These are phyloP conservation scores for Pulicaria dysenterica DNA, from an alignment of 129 eudicot species.

Conservation along the genomic window DNA sequence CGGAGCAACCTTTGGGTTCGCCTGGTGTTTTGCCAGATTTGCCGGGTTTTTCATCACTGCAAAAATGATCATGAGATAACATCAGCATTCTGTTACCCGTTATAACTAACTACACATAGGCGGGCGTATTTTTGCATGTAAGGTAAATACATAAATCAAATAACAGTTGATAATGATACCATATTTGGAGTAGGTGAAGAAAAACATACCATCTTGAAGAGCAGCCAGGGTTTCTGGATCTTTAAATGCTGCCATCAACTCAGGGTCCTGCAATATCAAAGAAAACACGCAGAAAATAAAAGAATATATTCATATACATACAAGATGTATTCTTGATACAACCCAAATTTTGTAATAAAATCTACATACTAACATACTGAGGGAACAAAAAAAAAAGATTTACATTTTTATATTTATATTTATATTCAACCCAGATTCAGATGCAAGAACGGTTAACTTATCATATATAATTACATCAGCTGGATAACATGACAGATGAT, in stretches of 20 bases:
- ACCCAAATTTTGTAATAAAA: too few relatives aligned
- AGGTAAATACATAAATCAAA: not conserved
- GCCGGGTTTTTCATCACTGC: constrained; percentile 99
- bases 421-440: too few relatives aligned
- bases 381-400: too few relatives aligned
- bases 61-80: not conserved
- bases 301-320: too few relatives aligned
- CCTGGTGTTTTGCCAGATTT: constrained; percentile 92
- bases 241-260: constrained; percentile 84
- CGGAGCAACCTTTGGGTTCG: constrained; percentile 97
- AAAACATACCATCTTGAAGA: constrained; percentile 81
- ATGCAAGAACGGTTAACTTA: too few relatives aligned
- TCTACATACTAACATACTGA: too few relatives aligned
- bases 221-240: constrained; percentile 99
- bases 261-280: constrained; percentile 71
- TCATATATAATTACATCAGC: too few relatives aligned
- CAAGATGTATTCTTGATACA: too few relatives aligned
- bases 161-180: not conserved
- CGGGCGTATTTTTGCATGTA: not conserved
- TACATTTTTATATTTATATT: too few relatives aligned
- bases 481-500: too few relatives aligned
- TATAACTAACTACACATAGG: not conserved
- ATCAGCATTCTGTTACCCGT: not conserved
- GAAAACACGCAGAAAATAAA: not conserved
- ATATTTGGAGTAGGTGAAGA: not conserved